A percentile compares a stretch with the other conserved stretches of the same genome.
phyloP scores from a whole-genome alignment of 257 asterid genomes.

The Solanum boliviense region DNA sequence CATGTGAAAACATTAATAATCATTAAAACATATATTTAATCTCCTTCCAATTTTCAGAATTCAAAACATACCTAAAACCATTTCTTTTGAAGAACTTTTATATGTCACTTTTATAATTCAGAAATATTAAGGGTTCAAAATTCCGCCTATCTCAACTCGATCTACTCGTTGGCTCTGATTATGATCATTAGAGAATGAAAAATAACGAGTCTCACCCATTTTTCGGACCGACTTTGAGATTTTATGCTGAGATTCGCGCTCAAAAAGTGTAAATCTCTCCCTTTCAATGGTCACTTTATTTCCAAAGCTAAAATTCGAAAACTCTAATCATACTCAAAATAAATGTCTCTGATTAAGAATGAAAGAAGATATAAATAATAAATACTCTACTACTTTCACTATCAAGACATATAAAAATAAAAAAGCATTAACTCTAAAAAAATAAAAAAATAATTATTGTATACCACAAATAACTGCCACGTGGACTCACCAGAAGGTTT shows the following conservation, averaged over 20 bases:
- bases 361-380: no score
- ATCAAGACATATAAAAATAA: not conserved
- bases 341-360: not conserved
- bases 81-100: no score
- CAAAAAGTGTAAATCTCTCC: not conserved
- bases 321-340: not conserved
- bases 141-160: not conserved
- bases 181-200: not conserved
- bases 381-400: not conserved
- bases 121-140: not conserved
- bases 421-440: not conserved
- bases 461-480: not conserved
- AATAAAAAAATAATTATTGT: not conserved
- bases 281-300: not conserved
- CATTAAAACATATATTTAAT: not conserved
- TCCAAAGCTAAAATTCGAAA: not conserved
- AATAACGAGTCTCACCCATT: no score
- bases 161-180: not conserved
- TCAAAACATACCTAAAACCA: not conserved
- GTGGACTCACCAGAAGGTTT: not conserved
- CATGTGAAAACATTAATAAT: not conserved
- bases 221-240: no score
- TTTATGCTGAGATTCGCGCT: not conserved
- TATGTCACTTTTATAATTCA: not conserved
- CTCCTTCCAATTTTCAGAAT: not conserved